Evolutionary conservation across 2,329 filamentous ascomycete genomes (phyloP).

Genomic region (Penicillium olsonii): DNA sequence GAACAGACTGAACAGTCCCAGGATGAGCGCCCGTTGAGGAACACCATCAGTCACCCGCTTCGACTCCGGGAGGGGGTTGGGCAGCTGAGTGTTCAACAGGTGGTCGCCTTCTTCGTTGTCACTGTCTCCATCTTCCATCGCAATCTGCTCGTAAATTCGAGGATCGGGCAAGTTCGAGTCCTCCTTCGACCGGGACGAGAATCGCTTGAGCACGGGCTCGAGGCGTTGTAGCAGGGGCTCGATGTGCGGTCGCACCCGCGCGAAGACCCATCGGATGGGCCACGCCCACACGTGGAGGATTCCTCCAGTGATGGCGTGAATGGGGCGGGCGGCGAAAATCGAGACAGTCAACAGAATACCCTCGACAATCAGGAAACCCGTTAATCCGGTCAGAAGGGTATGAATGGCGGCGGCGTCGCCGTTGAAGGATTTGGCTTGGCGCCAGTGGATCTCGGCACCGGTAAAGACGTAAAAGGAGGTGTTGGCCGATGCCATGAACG

Average conservation of each 20-base stretch:
- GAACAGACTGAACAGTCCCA: slow-evolving; percentile 21
- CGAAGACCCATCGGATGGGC: slow-evolving; percentile 20
- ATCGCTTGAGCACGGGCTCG: slow-evolving; percentile 3
- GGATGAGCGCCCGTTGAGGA: slow-evolving; percentile 23
- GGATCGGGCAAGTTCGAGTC: slow-evolving; percentile 18
- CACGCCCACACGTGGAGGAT: slow-evolving; percentile 28
- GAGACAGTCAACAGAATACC: slow-evolving; percentile 27
- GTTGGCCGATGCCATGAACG: slow-evolving; percentile 36
- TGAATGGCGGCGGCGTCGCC: slow-evolving; percentile 35
- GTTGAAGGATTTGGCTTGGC: slow-evolving; percentile 35
- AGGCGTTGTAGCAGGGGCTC: slow-evolving; percentile 4
- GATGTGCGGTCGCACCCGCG: slow-evolving; percentile 12
- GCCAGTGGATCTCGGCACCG: slow-evolving; percentile 41
- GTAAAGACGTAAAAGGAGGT: slow-evolving; percentile 36
- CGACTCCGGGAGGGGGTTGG: slow-evolving; percentile 7
- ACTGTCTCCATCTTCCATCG: slow-evolving; percentile 26
- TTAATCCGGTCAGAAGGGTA: slow-evolving; percentile 35
- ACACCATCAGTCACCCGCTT: slow-evolving; percentile 12
- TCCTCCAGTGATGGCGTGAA: slow-evolving; percentile 28
- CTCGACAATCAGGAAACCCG: slow-evolving; percentile 35
- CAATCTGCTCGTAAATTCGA: slow-evolving; percentile 27
- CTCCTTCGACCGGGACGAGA: slow-evolving; percentile 5
- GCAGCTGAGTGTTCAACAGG: slow-evolving; percentile 14
- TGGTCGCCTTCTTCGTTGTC: slow-evolving; percentile 24
- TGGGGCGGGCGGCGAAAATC: slow-evolving; percentile 25